These are phyloP conservation scores for Nigrograna mackinnonii DNA, from an alignment of 2,329 filamentous ascomycete genomes.

Conservation along the genomic window DNA sequence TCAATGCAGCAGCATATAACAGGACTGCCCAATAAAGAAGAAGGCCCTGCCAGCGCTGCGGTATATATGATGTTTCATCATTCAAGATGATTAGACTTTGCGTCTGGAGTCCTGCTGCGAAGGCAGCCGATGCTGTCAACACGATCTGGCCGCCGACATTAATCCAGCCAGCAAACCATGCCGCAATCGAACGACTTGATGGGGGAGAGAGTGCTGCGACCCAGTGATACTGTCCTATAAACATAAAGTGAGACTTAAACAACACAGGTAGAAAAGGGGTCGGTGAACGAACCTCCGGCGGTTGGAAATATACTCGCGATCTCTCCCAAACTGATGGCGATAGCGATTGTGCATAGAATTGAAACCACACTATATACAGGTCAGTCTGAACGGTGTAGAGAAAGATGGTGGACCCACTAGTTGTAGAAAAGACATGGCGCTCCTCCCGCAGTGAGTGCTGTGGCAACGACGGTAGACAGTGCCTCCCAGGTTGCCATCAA, in stretches of 20 bases:
- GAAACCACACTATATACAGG: constrained; percentile 42
- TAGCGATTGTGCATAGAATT: constrained; percentile 61
- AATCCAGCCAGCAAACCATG: constrained; percentile 48
- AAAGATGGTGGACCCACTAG: constrained; percentile 30
- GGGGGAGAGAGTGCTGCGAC: constrained; percentile 44
- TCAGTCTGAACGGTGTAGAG: neutral
- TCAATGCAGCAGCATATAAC: constrained; percentile 42
- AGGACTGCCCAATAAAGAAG: constrained; percentile 53
- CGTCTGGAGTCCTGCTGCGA: constrained; percentile 49
- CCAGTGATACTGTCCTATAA: constrained; percentile 51
- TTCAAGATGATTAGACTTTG: constrained; percentile 51
- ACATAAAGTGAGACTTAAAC: neutral
- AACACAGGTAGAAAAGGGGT: neutral
- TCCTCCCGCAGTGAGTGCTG: constrained; percentile 50
- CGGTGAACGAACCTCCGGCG: constrained; percentile 56
- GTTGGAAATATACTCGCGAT: constrained; percentile 76
- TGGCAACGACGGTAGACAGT: constrained; percentile 50
- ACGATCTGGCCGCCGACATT: constrained; percentile 52
- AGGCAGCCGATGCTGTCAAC: constrained; percentile 52
- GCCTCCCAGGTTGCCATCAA: constrained; percentile 59
- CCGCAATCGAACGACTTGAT: constrained; percentile 37
- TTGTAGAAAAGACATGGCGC: constrained; percentile 53
- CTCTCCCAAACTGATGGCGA: constrained; percentile 70
- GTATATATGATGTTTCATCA: constrained; percentile 40
- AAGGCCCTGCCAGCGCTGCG: constrained; percentile 51